Evolutionary conservation across 2,329 filamentous ascomycete species (phyloP).

Genomic region (Monilinia vaccinii-corymbosi): DNA sequence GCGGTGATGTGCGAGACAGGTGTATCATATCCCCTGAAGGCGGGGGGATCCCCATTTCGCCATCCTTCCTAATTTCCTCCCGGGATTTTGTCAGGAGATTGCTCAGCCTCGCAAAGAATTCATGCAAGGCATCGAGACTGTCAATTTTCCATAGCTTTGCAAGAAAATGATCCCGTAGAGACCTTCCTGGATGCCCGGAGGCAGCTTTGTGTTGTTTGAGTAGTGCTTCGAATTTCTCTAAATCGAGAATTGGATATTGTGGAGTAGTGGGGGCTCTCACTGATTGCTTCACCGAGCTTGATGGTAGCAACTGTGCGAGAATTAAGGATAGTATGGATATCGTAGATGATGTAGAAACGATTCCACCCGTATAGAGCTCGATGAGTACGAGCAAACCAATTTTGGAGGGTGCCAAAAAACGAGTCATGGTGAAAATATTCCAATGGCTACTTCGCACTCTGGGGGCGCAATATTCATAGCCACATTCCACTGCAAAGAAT

Average conservation of each 20-base stretch:
- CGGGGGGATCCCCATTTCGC: conserved; percentile 42
- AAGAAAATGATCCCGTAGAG: conserved; percentile 82
- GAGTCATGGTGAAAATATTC: conserved; percentile 47
- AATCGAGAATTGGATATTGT: conserved; percentile 41
- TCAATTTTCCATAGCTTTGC: conserved; percentile 75
- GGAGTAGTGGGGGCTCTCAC: conserved; percentile 13
- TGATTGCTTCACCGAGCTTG: conserved; percentile 27
- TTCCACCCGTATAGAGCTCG: conserved; percentile 68
- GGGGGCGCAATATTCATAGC: background rate
- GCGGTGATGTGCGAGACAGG: conserved; percentile 64
- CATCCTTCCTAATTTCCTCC: conserved; percentile 48
- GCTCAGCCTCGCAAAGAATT: conserved; percentile 57
- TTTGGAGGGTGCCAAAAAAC: conserved; percentile 82
- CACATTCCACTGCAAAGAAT: background rate
- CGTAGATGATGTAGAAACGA: conserved; percentile 59
- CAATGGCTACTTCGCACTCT: background rate
- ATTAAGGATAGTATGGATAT: conserved; percentile 73
- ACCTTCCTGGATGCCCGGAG: conserved; percentile 59
- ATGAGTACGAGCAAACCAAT: conserved; percentile 74
- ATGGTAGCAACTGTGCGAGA: conserved; percentile 57
- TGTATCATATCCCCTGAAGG: conserved; percentile 45
- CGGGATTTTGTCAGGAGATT: conserved; percentile 52
- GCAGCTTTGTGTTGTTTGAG: conserved; percentile 43
- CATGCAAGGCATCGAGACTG: conserved; percentile 70
- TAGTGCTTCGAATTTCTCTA: conserved; percentile 51